These are phyloP conservation scores for Neospora caninum DNA, from an alignment of 169 alveolate species.

Conservation along the genomic window DNA sequence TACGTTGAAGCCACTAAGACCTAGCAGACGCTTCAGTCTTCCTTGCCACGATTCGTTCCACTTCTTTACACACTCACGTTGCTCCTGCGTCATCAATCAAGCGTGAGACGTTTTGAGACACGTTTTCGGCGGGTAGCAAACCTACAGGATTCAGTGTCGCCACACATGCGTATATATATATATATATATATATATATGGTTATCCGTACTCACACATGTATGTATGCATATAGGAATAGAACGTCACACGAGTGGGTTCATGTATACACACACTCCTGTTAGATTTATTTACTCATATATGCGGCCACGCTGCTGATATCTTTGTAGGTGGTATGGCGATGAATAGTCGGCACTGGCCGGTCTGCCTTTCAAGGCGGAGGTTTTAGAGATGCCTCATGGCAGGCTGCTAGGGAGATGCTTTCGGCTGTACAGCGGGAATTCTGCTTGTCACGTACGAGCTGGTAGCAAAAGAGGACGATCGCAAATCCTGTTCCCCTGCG, in stretches of 20 bases:
- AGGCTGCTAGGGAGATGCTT: too few relatives aligned
- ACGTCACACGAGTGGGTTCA: too few relatives aligned
- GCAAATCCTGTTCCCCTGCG: constrained; percentile 36
- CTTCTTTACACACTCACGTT: constrained; percentile 9
- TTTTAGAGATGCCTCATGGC: too few relatives aligned
- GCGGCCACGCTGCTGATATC: too few relatives aligned
- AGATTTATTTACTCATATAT: too few relatives aligned
- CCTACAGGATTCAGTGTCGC: neutral
- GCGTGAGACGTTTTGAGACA: neutral
- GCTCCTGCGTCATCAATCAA: neutral
- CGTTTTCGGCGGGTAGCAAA: neutral
- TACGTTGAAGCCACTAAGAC: neutral
- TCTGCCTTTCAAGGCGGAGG: neutral
- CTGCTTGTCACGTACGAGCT: constrained; percentile 15
- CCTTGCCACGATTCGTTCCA: constrained; percentile 35
- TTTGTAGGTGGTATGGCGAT: too few relatives aligned
- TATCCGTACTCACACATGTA: neutral
- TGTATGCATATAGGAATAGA: neutral
- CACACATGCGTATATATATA: neutral
- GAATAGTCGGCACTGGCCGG: neutral
- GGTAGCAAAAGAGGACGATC: constrained; percentile 24
- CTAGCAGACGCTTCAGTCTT: neutral
- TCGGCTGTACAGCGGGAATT: too few relatives aligned
- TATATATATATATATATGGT: neutral
- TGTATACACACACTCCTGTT: too few relatives aligned